A percentile compares a stretch with the other conserved stretches of the same genome.
Evolutionary conservation across 495 filamentous ascomycete species (phyloP).

Genomic region (Trichoderma orchidacearum): DNA sequence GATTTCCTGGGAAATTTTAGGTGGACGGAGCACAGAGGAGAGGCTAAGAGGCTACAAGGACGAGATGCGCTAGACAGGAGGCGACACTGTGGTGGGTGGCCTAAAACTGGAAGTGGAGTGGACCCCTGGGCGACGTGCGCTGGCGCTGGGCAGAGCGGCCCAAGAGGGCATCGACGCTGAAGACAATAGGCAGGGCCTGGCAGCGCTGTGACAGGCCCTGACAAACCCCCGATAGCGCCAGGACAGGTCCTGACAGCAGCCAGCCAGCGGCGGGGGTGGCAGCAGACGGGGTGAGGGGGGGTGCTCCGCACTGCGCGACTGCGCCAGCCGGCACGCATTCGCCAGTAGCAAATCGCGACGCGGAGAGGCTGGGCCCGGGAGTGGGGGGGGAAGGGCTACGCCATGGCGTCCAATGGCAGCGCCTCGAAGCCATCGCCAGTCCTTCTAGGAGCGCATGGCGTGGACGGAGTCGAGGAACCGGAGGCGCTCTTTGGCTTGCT

Average conservation of each 20-base stretch:
- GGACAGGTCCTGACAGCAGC: background rate
- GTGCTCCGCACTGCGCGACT: too few species aligned
- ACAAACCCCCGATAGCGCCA: too few species aligned
- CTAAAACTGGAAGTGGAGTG: background rate
- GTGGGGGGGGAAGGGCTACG: background rate
- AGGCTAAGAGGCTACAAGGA: slow-evolving; percentile 23
- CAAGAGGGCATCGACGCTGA: too few species aligned
- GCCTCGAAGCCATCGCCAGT: background rate
- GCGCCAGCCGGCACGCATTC: too few species aligned
- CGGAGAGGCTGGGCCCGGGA: background rate
- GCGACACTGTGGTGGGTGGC: background rate
- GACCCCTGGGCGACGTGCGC: background rate
- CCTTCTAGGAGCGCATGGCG: background rate
- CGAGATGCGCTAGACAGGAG: slow-evolving; percentile 2
- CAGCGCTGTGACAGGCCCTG: too few species aligned
- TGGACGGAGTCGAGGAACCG: too few species aligned
- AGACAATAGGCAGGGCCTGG: too few species aligned
- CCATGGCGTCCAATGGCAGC: background rate
- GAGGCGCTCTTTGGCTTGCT: background rate
- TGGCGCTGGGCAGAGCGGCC: background rate
- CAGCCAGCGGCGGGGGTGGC: background rate
- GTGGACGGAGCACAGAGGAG: slow-evolving; percentile 17
- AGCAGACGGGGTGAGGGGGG: too few species aligned
- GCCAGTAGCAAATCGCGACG: background rate
- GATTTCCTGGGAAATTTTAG: slow-evolving; percentile 4